Base-by-base conservation (phyloP, 345 rosid species). In the Aquilaria malaccensis region DNA sequence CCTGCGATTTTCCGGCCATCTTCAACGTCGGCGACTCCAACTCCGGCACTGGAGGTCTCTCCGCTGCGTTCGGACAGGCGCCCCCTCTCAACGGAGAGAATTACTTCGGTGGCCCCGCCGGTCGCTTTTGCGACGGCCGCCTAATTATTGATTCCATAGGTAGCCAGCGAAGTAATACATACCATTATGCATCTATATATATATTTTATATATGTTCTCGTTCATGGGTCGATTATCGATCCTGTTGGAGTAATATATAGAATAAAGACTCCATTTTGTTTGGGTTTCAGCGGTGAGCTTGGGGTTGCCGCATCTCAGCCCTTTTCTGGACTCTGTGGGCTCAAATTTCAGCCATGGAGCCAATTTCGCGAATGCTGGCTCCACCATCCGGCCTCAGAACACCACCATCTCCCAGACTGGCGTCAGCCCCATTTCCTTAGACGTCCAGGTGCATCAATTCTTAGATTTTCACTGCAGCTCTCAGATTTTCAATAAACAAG, bases 11-110 rank as follows among this genome's bases (percentile, higher is more conserved):
- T 45, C 96, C 91, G 2, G 98, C 91, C 31, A 81, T 89, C 60
- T 89, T 83, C 73, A 89, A 93, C 84, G 89, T 92, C 9, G 95
- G 98, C 1, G 97, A 92, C 79, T 92, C 98, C 0, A 92, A 92
- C 67, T 92, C 98, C 33, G 98, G 87, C 65, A 92, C 95, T 33
- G 97, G 98, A 7, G 91, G 97, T 63, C 74, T 89, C 67, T 92
- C 97, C 0, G 93, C 98, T 0, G 89, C 77, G 13, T 89, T 83
- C 33, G 97, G 97, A 13, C 98, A 83, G 57, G 91, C 89, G 12
- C 78, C 69, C 31, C 77, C 86, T 7, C 98, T 95, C 45, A 72
- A 81, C 2, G 98, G 96, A 2, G 63, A 73, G 76, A 71, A 96
- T 37, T 85, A 61, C 76, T 89, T 89, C 72, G 88, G 79, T 61